A percentile compares a stretch with the other conserved stretches of the same genome.
Conservation (phyloP, 768 basidiomycete species). For the Lentinula detonsa region DNA sequence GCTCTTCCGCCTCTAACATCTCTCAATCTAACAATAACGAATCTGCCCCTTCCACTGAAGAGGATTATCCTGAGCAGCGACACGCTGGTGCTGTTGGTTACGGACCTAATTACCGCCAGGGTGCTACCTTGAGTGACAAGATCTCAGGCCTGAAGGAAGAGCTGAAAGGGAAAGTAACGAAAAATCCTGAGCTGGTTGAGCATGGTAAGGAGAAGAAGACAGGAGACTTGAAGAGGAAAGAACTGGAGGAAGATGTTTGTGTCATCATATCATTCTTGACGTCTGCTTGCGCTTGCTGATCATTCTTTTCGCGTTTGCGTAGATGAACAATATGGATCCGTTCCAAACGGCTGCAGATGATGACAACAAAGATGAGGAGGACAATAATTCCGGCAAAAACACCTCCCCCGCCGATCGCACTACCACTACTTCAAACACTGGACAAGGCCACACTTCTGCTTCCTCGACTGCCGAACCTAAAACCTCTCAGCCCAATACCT, state of each 20-base stretch:
- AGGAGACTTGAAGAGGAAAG: conserved; percentile 27
- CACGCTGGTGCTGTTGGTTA: conserved; percentile 40
- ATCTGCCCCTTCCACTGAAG: neutral
- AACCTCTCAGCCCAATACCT: neutral
- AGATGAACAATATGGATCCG: neutral
- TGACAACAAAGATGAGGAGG: neutral
- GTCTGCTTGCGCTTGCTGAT: neutral
- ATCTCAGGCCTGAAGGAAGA: conserved; percentile 26
- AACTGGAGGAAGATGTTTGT: conserved; percentile 17
- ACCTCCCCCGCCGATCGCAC: neutral
- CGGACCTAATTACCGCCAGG: conserved; percentile 32
- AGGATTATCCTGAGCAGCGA: conserved; percentile 30
- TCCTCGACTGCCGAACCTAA: neutral
- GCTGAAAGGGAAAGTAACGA: conserved; percentile 26
- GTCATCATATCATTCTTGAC: neutral
- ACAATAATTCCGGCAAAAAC: neutral
- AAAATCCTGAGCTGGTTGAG: conserved; percentile 18
- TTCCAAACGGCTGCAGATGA: neutral
- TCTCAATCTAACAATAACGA: no score
- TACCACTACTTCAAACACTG: neutral
- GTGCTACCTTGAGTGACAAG: conserved; percentile 29
- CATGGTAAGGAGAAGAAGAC: conserved; percentile 24
- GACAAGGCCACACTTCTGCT: neutral
- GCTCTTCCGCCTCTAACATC: no score
- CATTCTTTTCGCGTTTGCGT: neutral